These are phyloP conservation scores for Catunica adiposa DNA, from an alignment of 2,329 filamentous ascomycete genomes.

Conservation along the genomic window DNA sequence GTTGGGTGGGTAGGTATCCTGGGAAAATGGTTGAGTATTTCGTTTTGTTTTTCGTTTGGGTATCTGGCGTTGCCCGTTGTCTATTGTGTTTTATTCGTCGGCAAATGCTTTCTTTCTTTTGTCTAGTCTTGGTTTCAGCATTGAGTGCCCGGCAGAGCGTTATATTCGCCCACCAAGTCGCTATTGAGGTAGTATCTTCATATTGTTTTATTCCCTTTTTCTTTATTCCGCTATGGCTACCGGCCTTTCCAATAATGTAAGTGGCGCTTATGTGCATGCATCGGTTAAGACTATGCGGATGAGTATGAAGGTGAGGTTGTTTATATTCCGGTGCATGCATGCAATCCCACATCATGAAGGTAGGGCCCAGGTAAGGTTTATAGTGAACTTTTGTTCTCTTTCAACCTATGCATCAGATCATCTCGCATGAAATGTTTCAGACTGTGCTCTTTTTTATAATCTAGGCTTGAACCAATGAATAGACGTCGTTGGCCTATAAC, in stretches of 20 bases:
- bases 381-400: no score
- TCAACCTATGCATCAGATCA: background rate
- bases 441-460: background rate
- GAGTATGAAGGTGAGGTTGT: background rate
- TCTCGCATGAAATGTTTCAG: background rate
- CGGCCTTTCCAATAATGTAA: background rate
- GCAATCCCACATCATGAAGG: background rate
- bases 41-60: background rate
- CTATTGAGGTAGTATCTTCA: slow-evolving; percentile 2
- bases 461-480: no score
- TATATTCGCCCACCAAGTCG: background rate
- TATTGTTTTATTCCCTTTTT: slow-evolving; percentile 4
- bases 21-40: slow-evolving; percentile 12
- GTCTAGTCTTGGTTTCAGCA: slow-evolving; percentile 2
- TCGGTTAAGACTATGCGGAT: background rate
- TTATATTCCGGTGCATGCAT: background rate
- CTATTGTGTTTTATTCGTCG: background rate
- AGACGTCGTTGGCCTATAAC: no score
- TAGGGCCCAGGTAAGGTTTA: slow-evolving; percentile 1
- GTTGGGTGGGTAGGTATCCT: slow-evolving; percentile 5
- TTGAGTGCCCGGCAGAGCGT: background rate
- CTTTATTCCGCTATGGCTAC: background rate
- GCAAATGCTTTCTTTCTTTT: background rate
- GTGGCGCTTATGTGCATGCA: background rate
- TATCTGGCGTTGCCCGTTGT: background rate